A percentile compares a stretch with the other conserved stretches of the same genome.
Evolutionary conservation across 495 filamentous ascomycete species (phyloP).

Genomic region (Aspergillus ostianus): DNA sequence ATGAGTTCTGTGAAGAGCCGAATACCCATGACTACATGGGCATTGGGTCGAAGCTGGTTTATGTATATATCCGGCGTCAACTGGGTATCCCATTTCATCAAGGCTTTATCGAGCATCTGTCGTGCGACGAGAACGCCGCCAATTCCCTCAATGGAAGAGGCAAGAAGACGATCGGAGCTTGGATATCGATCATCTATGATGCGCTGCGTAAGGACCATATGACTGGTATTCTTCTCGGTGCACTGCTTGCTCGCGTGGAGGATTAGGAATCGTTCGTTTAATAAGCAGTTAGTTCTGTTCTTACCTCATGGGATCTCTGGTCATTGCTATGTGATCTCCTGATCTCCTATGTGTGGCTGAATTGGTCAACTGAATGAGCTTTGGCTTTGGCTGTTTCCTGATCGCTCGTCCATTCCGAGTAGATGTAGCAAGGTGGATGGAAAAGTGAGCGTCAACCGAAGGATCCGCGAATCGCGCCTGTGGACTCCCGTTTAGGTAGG

Average conservation of each 20-base stretch:
- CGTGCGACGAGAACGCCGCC: conserved; percentile 4
- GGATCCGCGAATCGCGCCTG: too few relatives aligned
- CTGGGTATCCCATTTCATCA: conserved; percentile 29
- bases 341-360: not conserved
- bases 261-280: not conserved
- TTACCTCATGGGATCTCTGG: not conserved
- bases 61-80: conserved; percentile 20
- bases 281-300: not conserved
- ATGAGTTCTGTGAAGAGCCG: conserved; percentile 15
- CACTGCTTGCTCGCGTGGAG: not conserved
- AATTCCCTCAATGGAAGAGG: conserved; percentile 13
- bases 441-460: not conserved
- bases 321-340: not conserved
- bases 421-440: not conserved
- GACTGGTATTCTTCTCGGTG: not conserved
- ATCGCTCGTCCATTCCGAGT: not conserved
- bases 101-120: conserved; percentile 30
- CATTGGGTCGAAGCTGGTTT: conserved; percentile 20
- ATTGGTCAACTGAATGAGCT: not conserved
- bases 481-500: too few relatives aligned
- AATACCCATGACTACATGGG: conserved; percentile 23
- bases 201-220: conserved; percentile 17
- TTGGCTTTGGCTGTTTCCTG: not conserved
- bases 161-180: conserved; percentile 27
- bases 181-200: conserved; percentile 32